A percentile compares a stretch with the other conserved stretches of the same genome.
Evolutionary conservation across 2,329 filamentous ascomycete genomes (phyloP).

Genomic region (Neofusicoccum umdonicola): DNA sequence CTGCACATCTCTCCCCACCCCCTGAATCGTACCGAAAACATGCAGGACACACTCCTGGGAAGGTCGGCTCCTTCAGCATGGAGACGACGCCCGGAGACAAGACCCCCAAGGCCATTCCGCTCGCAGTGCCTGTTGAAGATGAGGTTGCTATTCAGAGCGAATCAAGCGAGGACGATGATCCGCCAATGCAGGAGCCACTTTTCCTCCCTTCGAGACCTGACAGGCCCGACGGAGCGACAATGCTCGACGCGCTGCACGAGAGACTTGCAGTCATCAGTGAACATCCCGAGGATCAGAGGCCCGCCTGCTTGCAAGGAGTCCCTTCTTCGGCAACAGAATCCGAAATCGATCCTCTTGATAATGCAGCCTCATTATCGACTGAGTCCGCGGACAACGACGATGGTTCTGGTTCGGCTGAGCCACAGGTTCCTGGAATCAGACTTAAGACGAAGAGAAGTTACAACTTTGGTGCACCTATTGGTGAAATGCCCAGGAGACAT

Average conservation of each 20-base stretch:
- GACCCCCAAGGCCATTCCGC: conserved; percentile 4
- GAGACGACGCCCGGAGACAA: conserved; percentile 6
- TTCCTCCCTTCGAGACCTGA: conserved; percentile 14
- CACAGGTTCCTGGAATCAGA: conserved; percentile 30
- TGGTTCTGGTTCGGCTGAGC: neutral
- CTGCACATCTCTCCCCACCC: conserved; percentile 31
- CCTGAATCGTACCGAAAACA: conserved; percentile 34
- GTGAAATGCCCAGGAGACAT: conserved; percentile 20
- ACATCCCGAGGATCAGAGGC: conserved; percentile 20
- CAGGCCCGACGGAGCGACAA: neutral
- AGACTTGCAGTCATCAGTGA: conserved; percentile 6
- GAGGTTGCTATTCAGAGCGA: conserved; percentile 10
- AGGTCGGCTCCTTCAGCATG: conserved; percentile 19
- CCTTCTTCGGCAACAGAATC: conserved; percentile 1
- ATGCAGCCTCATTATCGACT: conserved; percentile 20
- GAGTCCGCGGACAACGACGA: conserved; percentile 21
- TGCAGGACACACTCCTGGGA: conserved; percentile 36
- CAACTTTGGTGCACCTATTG: conserved; percentile 36
- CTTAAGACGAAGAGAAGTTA: conserved; percentile 33
- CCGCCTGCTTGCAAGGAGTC: conserved; percentile 21
- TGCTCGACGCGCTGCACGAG: conserved; percentile 1
- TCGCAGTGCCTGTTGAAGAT: neutral
- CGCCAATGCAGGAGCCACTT: conserved; percentile 12
- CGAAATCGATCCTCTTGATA: conserved; percentile 27
- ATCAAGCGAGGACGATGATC: conserved; percentile 20